Base-by-base conservation (phyloP, 225 moss, liverwort and hornwort genomes). In the Physcomitrium patens region DNA sequence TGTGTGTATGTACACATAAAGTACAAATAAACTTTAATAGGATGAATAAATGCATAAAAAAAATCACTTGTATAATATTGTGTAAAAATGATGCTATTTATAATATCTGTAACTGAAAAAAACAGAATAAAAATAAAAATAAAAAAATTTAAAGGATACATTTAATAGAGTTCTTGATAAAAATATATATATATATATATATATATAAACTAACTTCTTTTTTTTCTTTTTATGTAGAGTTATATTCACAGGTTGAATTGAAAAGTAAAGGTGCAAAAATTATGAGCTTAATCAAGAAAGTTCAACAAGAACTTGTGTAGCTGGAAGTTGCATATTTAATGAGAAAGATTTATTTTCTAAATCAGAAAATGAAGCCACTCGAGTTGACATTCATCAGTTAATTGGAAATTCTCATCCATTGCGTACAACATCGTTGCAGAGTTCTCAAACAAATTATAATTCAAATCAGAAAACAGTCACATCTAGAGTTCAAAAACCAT, bases 261-360 rank as follows among this genome's bases (percentile, higher is more conserved):
- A 77, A 74, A 20, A 19, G 77, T 22, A 77, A 81, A 60, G 73
- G 77, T 14, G 70, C 61, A 17, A 65, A 74, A 13, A 80, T 80
- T 7, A 47, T 85, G 69, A 81, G 80, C 60, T 65, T 85, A 61
- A 77, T 85, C 61, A 55, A 78, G 22, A 85, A 85, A 66, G 77
- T 81, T 6, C 81, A 85, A 59, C 74, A 58, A 48, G 84, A 85
- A 37, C 70, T 85, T 13, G 81, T 13, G 81, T 78, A 43, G 69
- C 49, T 26, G 84, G 77, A 19, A 85, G 64, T 43, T 43, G 70
- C 57, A 75, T 81, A 9, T 71, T 78, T 48, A 55, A 59, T 23
- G 74, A 23, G 15, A 27, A 67, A 80, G 47, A 24, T 47, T 64
- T 74, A 19, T 73, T 53, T 31, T 65, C 15, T 41, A 78, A 72